phyloP scores from a whole-genome alignment of 2,329 filamentous ascomycete species.

The Cercospora canescens region DNA sequence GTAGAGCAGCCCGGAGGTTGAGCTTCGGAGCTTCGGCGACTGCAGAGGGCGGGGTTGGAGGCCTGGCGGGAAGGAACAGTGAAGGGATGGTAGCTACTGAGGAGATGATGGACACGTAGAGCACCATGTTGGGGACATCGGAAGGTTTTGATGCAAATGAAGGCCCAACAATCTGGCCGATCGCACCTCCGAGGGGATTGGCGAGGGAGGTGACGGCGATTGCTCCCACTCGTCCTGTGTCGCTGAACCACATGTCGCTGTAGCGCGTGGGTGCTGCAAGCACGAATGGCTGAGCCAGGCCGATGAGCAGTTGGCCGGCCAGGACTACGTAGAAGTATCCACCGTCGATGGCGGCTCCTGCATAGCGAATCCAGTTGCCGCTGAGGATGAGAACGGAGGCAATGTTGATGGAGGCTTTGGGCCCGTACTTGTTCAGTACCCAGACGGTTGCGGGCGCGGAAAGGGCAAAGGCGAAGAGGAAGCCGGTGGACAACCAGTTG shows the following conservation, averaged over 20 bases:
- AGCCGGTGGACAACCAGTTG: slow-evolving; percentile 91
- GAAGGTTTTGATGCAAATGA: slow-evolving; percentile 64
- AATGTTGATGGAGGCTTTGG: slow-evolving; percentile 73
- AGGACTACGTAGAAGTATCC: slow-evolving; percentile 76
- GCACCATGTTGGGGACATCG: slow-evolving; percentile 77
- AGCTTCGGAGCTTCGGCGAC: slow-evolving; percentile 59
- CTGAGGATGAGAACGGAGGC: slow-evolving; percentile 72
- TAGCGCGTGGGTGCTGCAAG: slow-evolving; percentile 86
- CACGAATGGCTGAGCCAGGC: slow-evolving; percentile 88
- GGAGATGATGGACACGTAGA: slow-evolving; percentile 50
- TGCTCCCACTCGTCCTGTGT: slow-evolving; percentile 77
- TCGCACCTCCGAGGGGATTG: slow-evolving; percentile 85
- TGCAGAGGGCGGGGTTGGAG: slow-evolving; percentile 74
- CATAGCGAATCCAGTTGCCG: slow-evolving; percentile 77
- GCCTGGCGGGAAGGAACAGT: slow-evolving; percentile 74
- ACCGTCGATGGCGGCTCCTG: slow-evolving; percentile 32
- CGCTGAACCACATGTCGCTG: slow-evolving; percentile 92
- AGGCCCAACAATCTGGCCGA: slow-evolving; percentile 85
- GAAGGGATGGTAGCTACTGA: slow-evolving; percentile 69
- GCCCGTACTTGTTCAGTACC: slow-evolving; percentile 73
- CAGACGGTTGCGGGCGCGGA: slow-evolving; percentile 72
- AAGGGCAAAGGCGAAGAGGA: slow-evolving; percentile 79
- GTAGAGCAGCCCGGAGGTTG: slow-evolving; percentile 57
- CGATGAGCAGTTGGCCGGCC: slow-evolving; percentile 88
- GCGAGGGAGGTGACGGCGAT: slow-evolving; percentile 83